A percentile compares a stretch with the other conserved stretches of the same genome.
These are phyloP conservation scores for Rhynchosporium agropyri DNA, from an alignment of 2,329 filamentous ascomycete genomes.

Conservation along the genomic window DNA sequence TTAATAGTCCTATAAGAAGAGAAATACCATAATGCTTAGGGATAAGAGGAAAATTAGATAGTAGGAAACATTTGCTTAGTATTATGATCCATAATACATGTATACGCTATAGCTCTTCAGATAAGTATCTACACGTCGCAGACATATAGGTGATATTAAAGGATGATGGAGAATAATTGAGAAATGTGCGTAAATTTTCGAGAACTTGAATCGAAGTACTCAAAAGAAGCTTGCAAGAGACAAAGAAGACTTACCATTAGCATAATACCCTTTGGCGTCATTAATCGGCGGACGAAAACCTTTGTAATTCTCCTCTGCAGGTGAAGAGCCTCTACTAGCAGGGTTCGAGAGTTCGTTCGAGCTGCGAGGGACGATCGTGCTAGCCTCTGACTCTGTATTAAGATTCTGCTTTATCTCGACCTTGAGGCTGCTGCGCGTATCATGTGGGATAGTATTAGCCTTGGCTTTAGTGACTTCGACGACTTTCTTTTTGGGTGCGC, in stretches of 20 bases:
- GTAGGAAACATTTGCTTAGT: too few species aligned
- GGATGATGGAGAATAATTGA: too few species aligned
- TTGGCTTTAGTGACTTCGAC: background rate
- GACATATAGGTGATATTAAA: background rate
- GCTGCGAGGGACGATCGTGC: background rate
- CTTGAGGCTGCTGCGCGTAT: background rate
- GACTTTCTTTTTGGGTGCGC: background rate
- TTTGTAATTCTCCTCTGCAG: background rate
- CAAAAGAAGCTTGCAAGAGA: background rate
- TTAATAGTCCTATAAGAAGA: too few species aligned
- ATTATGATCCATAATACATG: too few species aligned
- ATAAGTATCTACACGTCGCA: background rate
- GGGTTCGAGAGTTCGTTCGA: background rate
- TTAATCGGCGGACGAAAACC: background rate
- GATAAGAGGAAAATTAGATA: too few species aligned
- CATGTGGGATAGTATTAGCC: background rate
- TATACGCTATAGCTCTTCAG: too few species aligned
- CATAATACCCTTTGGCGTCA: slow-evolving; percentile 21
- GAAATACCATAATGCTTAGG: too few species aligned
- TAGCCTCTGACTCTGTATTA: background rate
- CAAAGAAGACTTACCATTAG: slow-evolving; percentile 17
- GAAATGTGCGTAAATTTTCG: too few species aligned
- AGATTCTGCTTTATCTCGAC: background rate
- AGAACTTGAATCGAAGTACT: slow-evolving; percentile 1
- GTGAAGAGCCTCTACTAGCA: background rate